Evolutionary conservation across 2,329 filamentous ascomycete genomes (phyloP).

Genomic region (Cladosporium sp.): DNA sequence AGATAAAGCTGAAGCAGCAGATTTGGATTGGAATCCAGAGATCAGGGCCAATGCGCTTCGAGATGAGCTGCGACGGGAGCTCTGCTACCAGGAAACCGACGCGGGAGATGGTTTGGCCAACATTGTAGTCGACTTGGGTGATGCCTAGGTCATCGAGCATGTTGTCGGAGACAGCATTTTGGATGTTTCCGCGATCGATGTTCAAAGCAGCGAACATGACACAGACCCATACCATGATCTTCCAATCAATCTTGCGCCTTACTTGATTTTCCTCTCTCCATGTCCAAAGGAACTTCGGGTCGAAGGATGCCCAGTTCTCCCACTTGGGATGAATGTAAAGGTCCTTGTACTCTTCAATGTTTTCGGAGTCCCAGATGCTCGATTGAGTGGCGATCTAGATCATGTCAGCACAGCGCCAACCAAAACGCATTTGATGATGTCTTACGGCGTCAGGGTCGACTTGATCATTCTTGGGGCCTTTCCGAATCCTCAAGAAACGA

Average conservation of each 20-base stretch:
- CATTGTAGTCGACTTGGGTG: constrained; percentile 41
- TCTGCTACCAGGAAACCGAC: constrained; percentile 43
- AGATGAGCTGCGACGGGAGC: constrained; percentile 47
- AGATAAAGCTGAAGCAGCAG: constrained; percentile 31
- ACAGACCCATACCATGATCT: constrained; percentile 6
- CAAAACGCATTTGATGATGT: too few species aligned
- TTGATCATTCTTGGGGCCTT: not conserved
- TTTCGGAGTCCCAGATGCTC: constrained; percentile 1
- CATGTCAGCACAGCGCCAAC: not conserved
- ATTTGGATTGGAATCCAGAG: constrained; percentile 35
- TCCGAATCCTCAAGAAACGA: not conserved
- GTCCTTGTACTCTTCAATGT: not conserved
- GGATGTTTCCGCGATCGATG: constrained; percentile 2
- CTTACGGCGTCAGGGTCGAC: not conserved
- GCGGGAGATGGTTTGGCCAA: constrained; percentile 35
- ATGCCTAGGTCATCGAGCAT: constrained; percentile 35
- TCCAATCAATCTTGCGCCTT: constrained; percentile 2
- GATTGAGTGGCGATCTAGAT: not conserved
- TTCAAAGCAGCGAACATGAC: constrained; percentile 1
- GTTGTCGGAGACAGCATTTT: constrained; percentile 17
- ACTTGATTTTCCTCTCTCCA: constrained; percentile 3
- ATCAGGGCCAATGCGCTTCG: constrained; percentile 45
- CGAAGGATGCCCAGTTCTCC: constrained; percentile 2
- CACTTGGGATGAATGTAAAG: not conserved
- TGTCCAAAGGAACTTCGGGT: constrained; percentile 1